Percentiles rank a stretch among this genome's conserved stretches.
phyloP scores from a whole-genome alignment of 108 stramenopile species.

The Asterionellopsis glacialis region DNA sequence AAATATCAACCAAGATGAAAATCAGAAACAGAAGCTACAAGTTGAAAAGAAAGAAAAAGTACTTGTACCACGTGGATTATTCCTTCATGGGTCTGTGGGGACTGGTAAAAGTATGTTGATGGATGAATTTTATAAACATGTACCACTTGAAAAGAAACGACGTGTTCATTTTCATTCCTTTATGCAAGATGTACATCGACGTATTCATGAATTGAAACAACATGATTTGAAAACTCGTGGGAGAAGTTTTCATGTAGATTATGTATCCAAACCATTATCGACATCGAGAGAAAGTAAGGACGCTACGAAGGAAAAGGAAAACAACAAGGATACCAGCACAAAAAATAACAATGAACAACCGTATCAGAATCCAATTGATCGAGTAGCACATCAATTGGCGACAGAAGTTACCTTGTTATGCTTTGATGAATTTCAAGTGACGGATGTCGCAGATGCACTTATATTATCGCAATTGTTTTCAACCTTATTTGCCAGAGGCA shows the following conservation, averaged over 20 bases:
- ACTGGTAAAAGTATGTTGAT: slow-evolving; percentile 96
- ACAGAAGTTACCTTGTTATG: slow-evolving; percentile 77
- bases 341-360: no score
- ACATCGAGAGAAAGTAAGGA: no score
- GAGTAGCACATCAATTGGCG: slow-evolving; percentile 54
- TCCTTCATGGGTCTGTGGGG: slow-evolving; percentile 91
- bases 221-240: slow-evolving; percentile 42
- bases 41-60: neutral
- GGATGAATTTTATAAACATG: slow-evolving; percentile 80
- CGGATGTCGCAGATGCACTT: slow-evolving; percentile 95
- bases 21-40: no score
- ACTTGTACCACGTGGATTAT: slow-evolving; percentile 74
- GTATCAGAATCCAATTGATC: slow-evolving; percentile 76
- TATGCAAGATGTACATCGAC: slow-evolving; percentile 84
- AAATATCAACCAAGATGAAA: neutral
- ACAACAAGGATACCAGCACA: no score
- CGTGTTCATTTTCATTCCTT: slow-evolving; percentile 96
- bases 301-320: no score
- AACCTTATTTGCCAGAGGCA: slow-evolving; percentile 57
- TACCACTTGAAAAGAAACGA: slow-evolving; percentile 31
- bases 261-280: no score
- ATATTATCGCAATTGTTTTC: slow-evolving; percentile 79
- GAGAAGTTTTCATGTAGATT: slow-evolving; percentile 61
- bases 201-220: slow-evolving; percentile 80
- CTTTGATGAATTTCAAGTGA: slow-evolving; percentile 99